Evolutionary conservation across 2,329 filamentous ascomycete species (phyloP).

Genomic region (Talaromyces sp.): DNA sequence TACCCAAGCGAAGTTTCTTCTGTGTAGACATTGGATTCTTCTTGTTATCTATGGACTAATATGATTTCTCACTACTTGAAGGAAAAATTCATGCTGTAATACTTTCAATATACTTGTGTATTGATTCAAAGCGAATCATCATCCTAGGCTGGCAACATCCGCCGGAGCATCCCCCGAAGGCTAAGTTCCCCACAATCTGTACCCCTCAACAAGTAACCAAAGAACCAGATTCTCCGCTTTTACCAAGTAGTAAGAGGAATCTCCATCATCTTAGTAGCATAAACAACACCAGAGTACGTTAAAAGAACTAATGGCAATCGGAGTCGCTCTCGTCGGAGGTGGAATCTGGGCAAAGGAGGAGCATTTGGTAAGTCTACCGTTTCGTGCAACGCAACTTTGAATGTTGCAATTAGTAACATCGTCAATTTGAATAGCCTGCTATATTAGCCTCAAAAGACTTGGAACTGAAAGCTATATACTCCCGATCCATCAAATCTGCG

Average conservation of each 20-base stretch:
- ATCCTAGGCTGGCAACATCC: neutral
- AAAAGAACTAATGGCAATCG: conserved; percentile 1
- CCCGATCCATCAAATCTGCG: conserved; percentile 56
- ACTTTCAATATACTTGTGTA: too few species aligned
- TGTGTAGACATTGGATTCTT: neutral
- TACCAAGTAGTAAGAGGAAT: neutral
- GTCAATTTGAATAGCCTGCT: conserved; percentile 43
- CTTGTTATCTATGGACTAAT: neutral
- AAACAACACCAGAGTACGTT: neutral
- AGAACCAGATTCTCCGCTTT: neutral
- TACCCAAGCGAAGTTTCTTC: too few species aligned
- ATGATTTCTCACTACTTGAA: too few species aligned
- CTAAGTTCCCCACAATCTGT: neutral
- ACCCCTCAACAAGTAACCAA: neutral
- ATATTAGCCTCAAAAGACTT: conserved; percentile 46
- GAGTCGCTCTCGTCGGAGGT: conserved; percentile 10
- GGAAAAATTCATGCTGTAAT: too few species aligned
- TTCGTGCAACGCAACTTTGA: neutral
- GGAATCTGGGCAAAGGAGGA: conserved; percentile 58
- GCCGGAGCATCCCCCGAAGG: neutral
- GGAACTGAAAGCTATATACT: conserved; percentile 56
- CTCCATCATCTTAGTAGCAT: neutral
- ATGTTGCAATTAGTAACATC: neutral
- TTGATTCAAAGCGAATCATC: too few species aligned
- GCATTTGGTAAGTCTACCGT: conserved; percentile 43